These are phyloP conservation scores for Hypholoma fasciculare DNA, from an alignment of 768 basidiomycete species.

Conservation along the genomic window DNA sequence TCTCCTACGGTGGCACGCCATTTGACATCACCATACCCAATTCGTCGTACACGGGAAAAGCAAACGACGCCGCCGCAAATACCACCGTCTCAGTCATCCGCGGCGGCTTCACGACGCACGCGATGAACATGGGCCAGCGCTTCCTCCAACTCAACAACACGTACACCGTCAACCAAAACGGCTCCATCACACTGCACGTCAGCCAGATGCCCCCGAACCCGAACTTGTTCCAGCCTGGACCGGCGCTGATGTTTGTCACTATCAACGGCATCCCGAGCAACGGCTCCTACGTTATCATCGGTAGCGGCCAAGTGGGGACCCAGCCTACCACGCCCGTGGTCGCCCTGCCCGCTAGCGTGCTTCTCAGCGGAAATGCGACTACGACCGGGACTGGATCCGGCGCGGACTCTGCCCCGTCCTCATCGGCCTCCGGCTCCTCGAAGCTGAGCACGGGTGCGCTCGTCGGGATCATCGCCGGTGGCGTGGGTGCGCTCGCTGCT, in stretches of 20 bases:
- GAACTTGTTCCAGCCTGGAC: slow-evolving; percentile 87
- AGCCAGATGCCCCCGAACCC: slow-evolving; percentile 83
- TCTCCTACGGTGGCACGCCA: slow-evolving; percentile 79
- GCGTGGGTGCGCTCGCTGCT: slow-evolving; percentile 48
- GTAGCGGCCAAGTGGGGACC: slow-evolving; percentile 69
- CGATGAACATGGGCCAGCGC: slow-evolving; percentile 89
- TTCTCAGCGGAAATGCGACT: slow-evolving; percentile 24
- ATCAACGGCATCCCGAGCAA: slow-evolving; percentile 84
- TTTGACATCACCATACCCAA: slow-evolving; percentile 77
- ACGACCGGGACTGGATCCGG: neutral
- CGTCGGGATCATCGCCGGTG: slow-evolving; percentile 52
- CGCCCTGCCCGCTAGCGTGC: slow-evolving; percentile 51
- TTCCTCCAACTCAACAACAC: slow-evolving; percentile 82
- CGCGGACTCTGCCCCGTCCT: neutral
- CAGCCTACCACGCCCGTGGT: slow-evolving; percentile 54
- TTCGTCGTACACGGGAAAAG: slow-evolving; percentile 62
- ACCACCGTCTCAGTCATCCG: slow-evolving; percentile 78
- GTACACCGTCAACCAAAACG: slow-evolving; percentile 75
- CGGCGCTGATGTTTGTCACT: slow-evolving; percentile 79
- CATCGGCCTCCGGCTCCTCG: neutral
- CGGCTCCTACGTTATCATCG: slow-evolving; percentile 75
- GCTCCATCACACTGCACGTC: slow-evolving; percentile 77
- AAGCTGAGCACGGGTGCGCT: slow-evolving; percentile 25
- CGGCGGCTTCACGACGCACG: slow-evolving; percentile 82
- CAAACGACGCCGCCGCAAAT: slow-evolving; percentile 71